Percentiles rank a stretch among this genome's conserved stretches.
Evolutionary conservation across 768 basidiomycete genomes (phyloP).

Genomic region (Clathrus columnatus): DNA sequence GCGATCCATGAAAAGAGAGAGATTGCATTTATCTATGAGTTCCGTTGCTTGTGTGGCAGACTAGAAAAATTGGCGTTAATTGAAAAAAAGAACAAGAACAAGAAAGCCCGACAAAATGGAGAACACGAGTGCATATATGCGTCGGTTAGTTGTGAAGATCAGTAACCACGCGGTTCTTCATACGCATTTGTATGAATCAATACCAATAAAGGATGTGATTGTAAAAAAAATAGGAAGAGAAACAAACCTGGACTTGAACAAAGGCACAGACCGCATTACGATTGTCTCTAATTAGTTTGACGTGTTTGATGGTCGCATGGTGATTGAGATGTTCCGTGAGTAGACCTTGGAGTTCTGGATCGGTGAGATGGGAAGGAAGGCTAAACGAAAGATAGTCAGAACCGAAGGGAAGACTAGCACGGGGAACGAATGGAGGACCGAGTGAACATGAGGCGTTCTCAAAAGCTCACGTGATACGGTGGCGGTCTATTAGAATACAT

Average conservation of each 20-base stretch:
- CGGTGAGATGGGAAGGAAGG: conserved; percentile 61
- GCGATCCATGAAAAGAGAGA: conserved; percentile 57
- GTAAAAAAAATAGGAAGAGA: neutral
- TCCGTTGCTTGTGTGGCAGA: conserved; percentile 13
- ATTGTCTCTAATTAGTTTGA: conserved; percentile 65
- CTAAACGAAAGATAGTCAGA: conserved; percentile 26
- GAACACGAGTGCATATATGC: conserved; percentile 55
- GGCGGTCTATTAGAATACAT: conserved; percentile 11
- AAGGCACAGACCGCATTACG: conserved; percentile 79
- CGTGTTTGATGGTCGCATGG: conserved; percentile 53
- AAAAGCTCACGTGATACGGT: conserved; percentile 2
- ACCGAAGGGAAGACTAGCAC: conserved; percentile 1
- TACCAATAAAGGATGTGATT: conserved; percentile 6
- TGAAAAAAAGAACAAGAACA: neutral
- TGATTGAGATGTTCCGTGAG: conserved; percentile 60
- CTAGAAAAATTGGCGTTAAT: conserved; percentile 2
- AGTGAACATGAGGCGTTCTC: conserved; percentile 8
- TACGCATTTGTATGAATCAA: neutral
- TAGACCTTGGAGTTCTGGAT: conserved; percentile 48
- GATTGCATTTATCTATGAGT: conserved; percentile 10
- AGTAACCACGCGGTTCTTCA: neutral
- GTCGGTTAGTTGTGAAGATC: conserved; percentile 19
- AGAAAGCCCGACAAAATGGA: conserved; percentile 11
- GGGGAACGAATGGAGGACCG: conserved; percentile 7
- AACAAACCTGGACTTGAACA: conserved; percentile 70